Evolutionary conservation across 2,329 filamentous ascomycete species (phyloP).

Genomic region (Aspergillus fischeri): DNA sequence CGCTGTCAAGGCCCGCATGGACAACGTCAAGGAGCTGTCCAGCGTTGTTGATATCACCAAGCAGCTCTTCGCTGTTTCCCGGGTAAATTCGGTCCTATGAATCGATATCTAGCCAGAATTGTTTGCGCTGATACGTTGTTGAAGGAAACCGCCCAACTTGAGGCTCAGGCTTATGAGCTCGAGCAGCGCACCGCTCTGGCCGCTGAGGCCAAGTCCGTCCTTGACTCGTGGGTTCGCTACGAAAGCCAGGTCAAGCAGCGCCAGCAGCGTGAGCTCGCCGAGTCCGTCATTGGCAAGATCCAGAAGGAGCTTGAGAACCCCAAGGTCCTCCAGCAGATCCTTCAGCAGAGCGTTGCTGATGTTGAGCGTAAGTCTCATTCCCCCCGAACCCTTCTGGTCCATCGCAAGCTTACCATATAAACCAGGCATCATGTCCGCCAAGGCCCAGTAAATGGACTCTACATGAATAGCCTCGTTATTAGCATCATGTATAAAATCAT

Average conservation of each 20-base stretch:
- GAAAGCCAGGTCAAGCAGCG: slow-evolving; percentile 98
- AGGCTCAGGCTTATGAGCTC: slow-evolving; percentile 93
- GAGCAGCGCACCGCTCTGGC: slow-evolving; percentile 94
- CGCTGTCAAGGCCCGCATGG: slow-evolving; percentile 91
- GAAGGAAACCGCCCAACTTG: slow-evolving; percentile 92
- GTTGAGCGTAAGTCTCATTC: slow-evolving; percentile 74
- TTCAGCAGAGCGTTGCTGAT: slow-evolving; percentile 92
- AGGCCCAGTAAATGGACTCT: slow-evolving; percentile 35
- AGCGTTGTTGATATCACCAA: slow-evolving; percentile 96
- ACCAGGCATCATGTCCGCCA: slow-evolving; percentile 37
- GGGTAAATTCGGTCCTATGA: slow-evolving; percentile 56
- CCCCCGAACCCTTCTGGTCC: background rate
- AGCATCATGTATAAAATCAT: slow-evolving; percentile 40
- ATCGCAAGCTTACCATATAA: slow-evolving; percentile 13
- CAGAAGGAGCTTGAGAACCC: slow-evolving; percentile 98
- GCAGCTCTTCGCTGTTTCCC: slow-evolving; percentile 94
- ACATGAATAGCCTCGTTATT: slow-evolving; percentile 27
- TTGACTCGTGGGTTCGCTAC: slow-evolving; percentile 98
- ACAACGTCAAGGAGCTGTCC: slow-evolving; percentile 89
- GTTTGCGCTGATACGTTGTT: slow-evolving; percentile 6
- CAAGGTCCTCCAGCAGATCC: slow-evolving; percentile 93
- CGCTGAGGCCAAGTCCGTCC: slow-evolving; percentile 86
- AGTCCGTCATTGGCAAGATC: slow-evolving; percentile 93
- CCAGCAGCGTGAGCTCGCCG: slow-evolving; percentile 93
- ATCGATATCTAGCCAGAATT: background rate